Base-by-base conservation (phyloP, 768 basidiomycete genomes). In the Trametes maxima region DNA sequence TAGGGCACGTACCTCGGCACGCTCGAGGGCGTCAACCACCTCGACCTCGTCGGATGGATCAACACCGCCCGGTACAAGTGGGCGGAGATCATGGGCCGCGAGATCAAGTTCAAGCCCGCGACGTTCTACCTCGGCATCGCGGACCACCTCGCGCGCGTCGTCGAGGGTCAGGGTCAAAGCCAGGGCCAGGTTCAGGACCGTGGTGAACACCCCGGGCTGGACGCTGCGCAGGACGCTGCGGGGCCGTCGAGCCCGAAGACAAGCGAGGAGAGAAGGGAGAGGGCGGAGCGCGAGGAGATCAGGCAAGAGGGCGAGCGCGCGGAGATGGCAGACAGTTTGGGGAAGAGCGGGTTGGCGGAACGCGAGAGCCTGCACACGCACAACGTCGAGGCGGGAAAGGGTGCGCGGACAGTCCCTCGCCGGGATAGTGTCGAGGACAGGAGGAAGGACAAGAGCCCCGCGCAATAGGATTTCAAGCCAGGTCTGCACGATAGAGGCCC, bases 1-100 rank as follows among this genome's bases (percentile, higher is more conserved):
- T 67, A 90, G 89, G 97, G 97, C 39, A 94, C 89, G 17, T 98
- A 98, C 71, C 83, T 93, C 52, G 97, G 95, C n/a, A 98, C 96
- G 2, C 78, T 99, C 19, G 80, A 84, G 39, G 82, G 90, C 58
- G 97, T 97, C 16, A 96, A 93, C 68, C 97, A 99, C 71, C 83
- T 96, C 37, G 92, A 94, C 70, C 83, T 93, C 39, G 92, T 97
- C 12, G 94, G 95, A 6, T 98, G 95, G 96, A 88, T 94, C 51
- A 95, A 95, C 73, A 82, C 86, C 6, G 90, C 93, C 1, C 79
- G 90, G 33, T 96, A 92, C 74, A 92, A 92, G 69, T 91, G 92
- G 84, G 89, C 93, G 0, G 87, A 90, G 68, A 90, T 95, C 74
- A 86, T 84, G 67, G 97, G 95, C 12, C 88, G 86, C 57, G 89